These are phyloP conservation scores for Cyamopsis tetragonoloba DNA, from an alignment of 306 rosid species.

Conservation along the genomic window DNA sequence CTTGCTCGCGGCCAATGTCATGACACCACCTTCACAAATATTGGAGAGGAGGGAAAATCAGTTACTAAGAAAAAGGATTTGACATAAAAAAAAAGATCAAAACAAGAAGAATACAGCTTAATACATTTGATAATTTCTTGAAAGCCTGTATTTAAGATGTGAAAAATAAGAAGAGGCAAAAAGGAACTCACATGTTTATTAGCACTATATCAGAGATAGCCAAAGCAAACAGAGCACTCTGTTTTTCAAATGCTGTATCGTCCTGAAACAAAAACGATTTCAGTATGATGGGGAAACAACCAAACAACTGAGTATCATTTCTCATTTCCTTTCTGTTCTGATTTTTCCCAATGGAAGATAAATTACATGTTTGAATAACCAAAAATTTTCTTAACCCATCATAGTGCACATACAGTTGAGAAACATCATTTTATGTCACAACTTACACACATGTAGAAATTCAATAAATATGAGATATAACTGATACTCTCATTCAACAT, in stretches of 20 bases:
- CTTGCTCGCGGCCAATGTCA: constrained; percentile 98
- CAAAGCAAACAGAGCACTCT: constrained; percentile 93
- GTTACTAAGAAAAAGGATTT: not conserved
- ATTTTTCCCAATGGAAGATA: not conserved
- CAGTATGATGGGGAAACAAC: constrained; percentile 20
- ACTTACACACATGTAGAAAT: not conserved
- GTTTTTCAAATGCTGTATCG: constrained; percentile 93
- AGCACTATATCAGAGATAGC: constrained; percentile 92
- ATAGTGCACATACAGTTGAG: not conserved
- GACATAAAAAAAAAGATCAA: not conserved
- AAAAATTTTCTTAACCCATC: not conserved
- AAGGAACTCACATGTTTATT: constrained; percentile 71
- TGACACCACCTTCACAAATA: constrained; percentile 85
- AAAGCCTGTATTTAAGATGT: not conserved
- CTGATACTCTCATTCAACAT: not conserved
- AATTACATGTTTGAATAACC: not conserved
- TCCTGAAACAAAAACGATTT: constrained; percentile 48
- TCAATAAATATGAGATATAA: not conserved
- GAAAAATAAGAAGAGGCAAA: not conserved
- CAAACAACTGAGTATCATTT: not conserved
- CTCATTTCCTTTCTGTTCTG: not conserved
- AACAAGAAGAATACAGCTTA: constrained; percentile 1
- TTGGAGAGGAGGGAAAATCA: constrained; percentile 5
- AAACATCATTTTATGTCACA: not conserved
- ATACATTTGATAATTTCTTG: not conserved